Percentiles rank a stretch among this genome's conserved stretches.
These are phyloP conservation scores for Neofusicoccum sp. DNA, from an alignment of 2,329 filamentous ascomycete species.

Conservation along the genomic window DNA sequence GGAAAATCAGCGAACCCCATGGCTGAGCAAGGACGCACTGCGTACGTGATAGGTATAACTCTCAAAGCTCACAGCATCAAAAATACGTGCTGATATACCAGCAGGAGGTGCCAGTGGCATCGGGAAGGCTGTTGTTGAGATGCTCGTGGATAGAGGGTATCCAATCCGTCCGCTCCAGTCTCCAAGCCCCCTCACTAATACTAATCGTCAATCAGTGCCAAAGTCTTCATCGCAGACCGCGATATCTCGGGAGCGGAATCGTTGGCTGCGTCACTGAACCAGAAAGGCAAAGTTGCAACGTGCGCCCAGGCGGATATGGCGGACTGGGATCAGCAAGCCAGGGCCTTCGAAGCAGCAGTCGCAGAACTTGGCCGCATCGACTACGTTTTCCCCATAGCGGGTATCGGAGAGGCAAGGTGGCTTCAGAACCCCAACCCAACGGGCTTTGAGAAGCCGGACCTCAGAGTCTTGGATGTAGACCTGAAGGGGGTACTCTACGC, in stretches of 20 bases:
- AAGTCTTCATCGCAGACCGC: conserved; percentile 49
- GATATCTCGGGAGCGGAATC: conserved; percentile 28
- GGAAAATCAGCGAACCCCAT: conserved; percentile 22
- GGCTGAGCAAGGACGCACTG: not conserved
- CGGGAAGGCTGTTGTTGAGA: conserved; percentile 31
- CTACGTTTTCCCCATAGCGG: conserved; percentile 42
- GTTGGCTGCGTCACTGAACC: conserved; percentile 26
- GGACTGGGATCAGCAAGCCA: conserved; percentile 38
- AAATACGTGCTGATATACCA: not conserved
- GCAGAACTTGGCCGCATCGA: conserved; percentile 36
- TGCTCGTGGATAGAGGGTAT: conserved; percentile 29
- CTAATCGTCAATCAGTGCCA: conserved; percentile 37
- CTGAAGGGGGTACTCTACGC: conserved; percentile 46
- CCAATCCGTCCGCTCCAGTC: not conserved
- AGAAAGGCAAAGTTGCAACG: conserved; percentile 19
- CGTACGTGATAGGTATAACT: not conserved
- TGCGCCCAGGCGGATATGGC: conserved; percentile 33
- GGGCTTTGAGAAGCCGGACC: conserved; percentile 39
- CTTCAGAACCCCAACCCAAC: conserved; percentile 22
- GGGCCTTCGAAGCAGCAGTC: conserved; percentile 37
- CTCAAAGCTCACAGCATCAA: conserved; percentile 18
- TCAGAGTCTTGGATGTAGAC: conserved; percentile 41
- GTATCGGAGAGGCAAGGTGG: conserved; percentile 42
- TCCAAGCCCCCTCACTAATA: not conserved
- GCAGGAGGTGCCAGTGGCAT: conserved; percentile 29